These are phyloP conservation scores for Beauveria bassiana DNA, from an alignment of 2,329 filamentous ascomycete genomes.

Conservation along the genomic window DNA sequence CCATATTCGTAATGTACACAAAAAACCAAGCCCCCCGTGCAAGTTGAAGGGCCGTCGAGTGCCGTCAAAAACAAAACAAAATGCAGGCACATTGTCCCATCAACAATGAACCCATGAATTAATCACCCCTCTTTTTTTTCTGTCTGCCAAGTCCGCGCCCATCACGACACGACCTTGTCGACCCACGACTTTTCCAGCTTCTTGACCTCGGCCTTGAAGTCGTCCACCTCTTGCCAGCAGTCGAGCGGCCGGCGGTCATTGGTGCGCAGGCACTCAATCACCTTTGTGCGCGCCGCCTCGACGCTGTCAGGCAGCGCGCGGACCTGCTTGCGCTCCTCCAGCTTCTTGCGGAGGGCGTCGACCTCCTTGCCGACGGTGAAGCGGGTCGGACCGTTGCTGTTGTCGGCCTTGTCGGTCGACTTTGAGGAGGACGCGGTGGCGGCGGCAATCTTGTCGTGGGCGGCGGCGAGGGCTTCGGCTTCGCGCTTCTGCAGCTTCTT, in stretches of 20 bases:
- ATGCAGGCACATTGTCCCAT: background rate
- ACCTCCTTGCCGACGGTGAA: slow-evolving; percentile 53
- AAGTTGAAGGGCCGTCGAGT: background rate
- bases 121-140: slow-evolving; percentile 12
- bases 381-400: slow-evolving; percentile 28
- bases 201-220: slow-evolving; percentile 82
- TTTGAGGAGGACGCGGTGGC: slow-evolving; percentile 48
- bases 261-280: slow-evolving; percentile 72
- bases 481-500: slow-evolving; percentile 68
- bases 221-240: slow-evolving; percentile 90
- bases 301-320: slow-evolving; percentile 63
- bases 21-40: background rate
- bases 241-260: slow-evolving; percentile 85
- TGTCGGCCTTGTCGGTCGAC: slow-evolving; percentile 31
- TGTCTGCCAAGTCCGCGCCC: background rate
- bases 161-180: slow-evolving; percentile 60
- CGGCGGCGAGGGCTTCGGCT: slow-evolving; percentile 57
- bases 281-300: slow-evolving; percentile 64
- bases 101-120: background rate
- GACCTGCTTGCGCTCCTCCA: slow-evolving; percentile 56
- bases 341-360: slow-evolving; percentile 47
- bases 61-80: background rate
- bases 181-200: slow-evolving; percentile 83
- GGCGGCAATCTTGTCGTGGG: slow-evolving; percentile 58
- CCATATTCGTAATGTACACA: slow-evolving; percentile 28